Evolutionary conservation across 2,329 filamentous ascomycete species (phyloP).

Genomic region (Coniochaeta sp.): DNA sequence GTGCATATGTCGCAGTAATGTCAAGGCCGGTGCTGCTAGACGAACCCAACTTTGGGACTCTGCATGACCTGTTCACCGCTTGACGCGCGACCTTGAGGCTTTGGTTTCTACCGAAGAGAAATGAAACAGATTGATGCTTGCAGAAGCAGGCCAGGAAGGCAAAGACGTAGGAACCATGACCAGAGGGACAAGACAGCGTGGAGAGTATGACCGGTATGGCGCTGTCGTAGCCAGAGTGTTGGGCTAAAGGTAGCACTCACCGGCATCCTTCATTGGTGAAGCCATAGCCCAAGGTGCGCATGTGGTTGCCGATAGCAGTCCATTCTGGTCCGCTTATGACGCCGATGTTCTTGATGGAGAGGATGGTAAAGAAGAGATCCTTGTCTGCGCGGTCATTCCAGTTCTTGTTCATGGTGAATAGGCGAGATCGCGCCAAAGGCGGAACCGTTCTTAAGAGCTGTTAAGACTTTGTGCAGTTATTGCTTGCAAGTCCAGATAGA

Average conservation of each 20-base stretch:
- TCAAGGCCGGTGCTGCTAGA: too few relatives aligned
- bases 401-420: slow-evolving; percentile 49
- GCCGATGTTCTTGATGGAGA: slow-evolving; percentile 56
- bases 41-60: too few relatives aligned
- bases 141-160: too few relatives aligned
- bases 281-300: slow-evolving; percentile 52
- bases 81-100: too few relatives aligned
- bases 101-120: too few relatives aligned
- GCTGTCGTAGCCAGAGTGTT: too few relatives aligned
- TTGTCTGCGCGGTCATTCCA: slow-evolving; percentile 57
- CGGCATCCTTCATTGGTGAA: slow-evolving; percentile 60
- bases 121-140: too few relatives aligned
- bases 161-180: too few relatives aligned
- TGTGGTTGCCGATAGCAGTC: slow-evolving; percentile 54
- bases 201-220: too few relatives aligned
- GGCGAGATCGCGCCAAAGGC: background rate
- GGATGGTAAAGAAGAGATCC: slow-evolving; percentile 56
- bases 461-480: slow-evolving; percentile 1
- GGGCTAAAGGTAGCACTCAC: too few relatives aligned
- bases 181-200: background rate
- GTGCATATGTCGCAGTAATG: too few relatives aligned
- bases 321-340: slow-evolving; percentile 57
- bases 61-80: too few relatives aligned
- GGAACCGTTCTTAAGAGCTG: slow-evolving; percentile 1
- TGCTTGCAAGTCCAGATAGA: slow-evolving; percentile 8